phyloP scores from a whole-genome alignment of 305 asterid species.

The Plantago lanceolata region DNA sequence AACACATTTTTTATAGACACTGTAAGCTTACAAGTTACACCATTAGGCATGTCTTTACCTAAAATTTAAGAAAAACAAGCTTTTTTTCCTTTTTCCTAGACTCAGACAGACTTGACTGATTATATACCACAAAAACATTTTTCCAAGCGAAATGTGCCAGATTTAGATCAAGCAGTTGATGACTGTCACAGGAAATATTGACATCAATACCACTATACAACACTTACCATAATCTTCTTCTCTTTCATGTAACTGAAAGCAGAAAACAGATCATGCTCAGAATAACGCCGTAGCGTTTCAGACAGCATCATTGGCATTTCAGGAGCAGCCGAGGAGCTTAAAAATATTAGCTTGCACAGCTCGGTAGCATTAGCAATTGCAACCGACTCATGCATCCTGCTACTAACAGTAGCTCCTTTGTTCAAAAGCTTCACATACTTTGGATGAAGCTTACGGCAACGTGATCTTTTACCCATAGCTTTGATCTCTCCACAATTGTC shows the following conservation, averaged over 20 bases:
- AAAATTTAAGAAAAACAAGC: neutral
- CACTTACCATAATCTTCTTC: constrained; percentile 72
- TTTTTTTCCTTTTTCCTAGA: neutral
- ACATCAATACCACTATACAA: constrained; percentile 23
- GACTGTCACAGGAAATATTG: constrained; percentile 12
- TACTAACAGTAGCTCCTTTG: constrained; percentile 38
- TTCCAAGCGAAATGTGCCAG: constrained; percentile 13
- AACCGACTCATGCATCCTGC: constrained; percentile 66
- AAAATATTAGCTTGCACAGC: constrained; percentile 82
- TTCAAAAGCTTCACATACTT: constrained; percentile 51
- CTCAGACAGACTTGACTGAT: constrained; percentile 5
- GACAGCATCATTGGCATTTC: constrained; percentile 70
- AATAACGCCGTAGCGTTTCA: constrained; percentile 84
- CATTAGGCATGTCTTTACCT: neutral
- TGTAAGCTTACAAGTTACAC: neutral
- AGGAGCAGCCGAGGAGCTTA: constrained; percentile 75
- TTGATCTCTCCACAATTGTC: constrained; percentile 41
- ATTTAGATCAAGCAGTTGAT: constrained; percentile 10
- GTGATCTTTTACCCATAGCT: constrained; percentile 46
- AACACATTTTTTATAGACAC: neutral
- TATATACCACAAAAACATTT: constrained; percentile 17
- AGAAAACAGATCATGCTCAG: constrained; percentile 95
- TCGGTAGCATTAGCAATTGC: constrained; percentile 94
- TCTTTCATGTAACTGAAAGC: constrained; percentile 91
- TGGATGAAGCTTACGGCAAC: constrained; percentile 42